Evolutionary conservation across 2,329 filamentous ascomycete species (phyloP), one percentile per base, ranked within the genome.

Genomic region (Chaetomiaceae sp.): DNA sequence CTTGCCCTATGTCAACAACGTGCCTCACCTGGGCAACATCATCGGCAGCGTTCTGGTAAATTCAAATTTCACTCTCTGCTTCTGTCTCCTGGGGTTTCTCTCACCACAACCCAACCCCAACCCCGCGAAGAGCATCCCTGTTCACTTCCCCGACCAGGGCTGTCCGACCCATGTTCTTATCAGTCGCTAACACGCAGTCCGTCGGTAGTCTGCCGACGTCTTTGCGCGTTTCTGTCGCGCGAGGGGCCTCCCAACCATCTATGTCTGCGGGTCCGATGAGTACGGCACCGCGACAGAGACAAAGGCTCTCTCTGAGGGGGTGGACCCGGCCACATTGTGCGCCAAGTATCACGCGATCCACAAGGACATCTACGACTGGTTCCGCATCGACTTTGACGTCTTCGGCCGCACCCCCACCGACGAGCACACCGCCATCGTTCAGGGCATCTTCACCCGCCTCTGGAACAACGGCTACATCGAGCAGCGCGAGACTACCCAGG

Each of bases 241-340:
- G 38, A 81, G 89, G 63, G 87, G 85, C 50, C 79, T 85, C 64
- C 87, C 83, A 59, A 95, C 89, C 1, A 78, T 96, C 44, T 96
- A 83, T 68, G 77, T 96, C 60, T 95, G 91, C 69, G 90, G 90
- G 51, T 72, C 70, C n/a, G 92, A 96, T 73, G 89, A 97, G 71
- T 97, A 96, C 69, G 92, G 92, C 51, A 97, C 92, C 12, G 91
- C 92, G 19, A 96, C 91, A 27, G 92, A 96, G 71, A 96, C 92
- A 21, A 96, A 95, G 73, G 92, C 92, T 4, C 81, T 96, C 35
- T 89, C 95, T 67, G 89, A 93, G 67, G 85, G 86, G 13, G 76
- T 90, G 57, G 89, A 85, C 12, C 90, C 92, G 19, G 78, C 87
- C 62, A 80, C 91, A 65, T 82, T 97, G 12, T 96, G 92, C 74